Conservation (phyloP, 2,329 filamentous ascomycete species). For the Xylariaceae sp. region DNA sequence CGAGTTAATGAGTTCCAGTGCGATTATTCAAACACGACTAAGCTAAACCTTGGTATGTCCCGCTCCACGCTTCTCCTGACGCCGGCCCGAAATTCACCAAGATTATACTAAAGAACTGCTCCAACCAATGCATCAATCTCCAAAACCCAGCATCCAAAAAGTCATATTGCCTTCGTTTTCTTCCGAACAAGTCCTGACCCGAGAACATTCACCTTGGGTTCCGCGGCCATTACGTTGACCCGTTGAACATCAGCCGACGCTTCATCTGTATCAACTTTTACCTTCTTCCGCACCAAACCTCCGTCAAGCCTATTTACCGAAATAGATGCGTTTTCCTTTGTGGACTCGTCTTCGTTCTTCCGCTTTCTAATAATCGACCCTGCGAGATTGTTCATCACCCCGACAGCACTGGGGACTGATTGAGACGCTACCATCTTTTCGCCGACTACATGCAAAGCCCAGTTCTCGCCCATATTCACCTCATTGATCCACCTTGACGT, state of each 20-base stretch:
- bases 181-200: slow-evolving; percentile 23
- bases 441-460: slow-evolving; percentile 61
- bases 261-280: slow-evolving; percentile 44
- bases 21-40: not conserved
- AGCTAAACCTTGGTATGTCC: slow-evolving; percentile 2
- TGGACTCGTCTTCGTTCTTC: slow-evolving; percentile 26
- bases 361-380: slow-evolving; percentile 57
- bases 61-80: not conserved
- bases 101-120: not conserved
- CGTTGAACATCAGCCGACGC: not conserved
- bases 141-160: not conserved
- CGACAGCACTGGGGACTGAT: slow-evolving; percentile 13
- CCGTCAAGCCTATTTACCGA: slow-evolving; percentile 46
- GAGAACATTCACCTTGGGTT: slow-evolving; percentile 21
- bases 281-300: slow-evolving; percentile 58
- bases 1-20: not conserved
- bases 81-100: not conserved
- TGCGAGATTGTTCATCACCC: slow-evolving; percentile 54
- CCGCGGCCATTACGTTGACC: not conserved
- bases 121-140: slow-evolving; percentile 2
- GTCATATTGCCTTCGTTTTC: slow-evolving; percentile 14
- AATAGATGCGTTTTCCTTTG: not conserved
- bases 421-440: slow-evolving; percentile 41
- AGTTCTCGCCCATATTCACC: slow-evolving; percentile 60
- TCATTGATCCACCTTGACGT: slow-evolving; percentile 75